These are phyloP conservation scores for Datisca glomerata DNA, from an alignment of 306 rosid species.

Conservation along the genomic window DNA sequence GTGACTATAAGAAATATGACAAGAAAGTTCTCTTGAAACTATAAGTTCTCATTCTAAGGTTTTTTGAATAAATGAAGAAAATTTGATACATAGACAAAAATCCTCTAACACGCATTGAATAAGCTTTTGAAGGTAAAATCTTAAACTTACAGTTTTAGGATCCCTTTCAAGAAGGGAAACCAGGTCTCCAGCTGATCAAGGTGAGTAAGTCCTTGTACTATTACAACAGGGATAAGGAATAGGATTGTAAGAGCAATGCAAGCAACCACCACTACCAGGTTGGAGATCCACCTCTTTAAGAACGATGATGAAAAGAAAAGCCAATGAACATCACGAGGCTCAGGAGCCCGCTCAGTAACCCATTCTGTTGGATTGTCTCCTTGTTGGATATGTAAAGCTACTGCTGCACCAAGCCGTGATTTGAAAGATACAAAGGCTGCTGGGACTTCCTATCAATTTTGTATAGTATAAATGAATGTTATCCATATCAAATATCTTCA, in stretches of 20 bases:
- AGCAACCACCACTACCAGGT: conserved; percentile 42
- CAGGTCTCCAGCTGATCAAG: conserved; percentile 48
- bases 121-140: conserved; percentile 4
- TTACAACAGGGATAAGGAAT: conserved; percentile 61
- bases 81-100: no score
- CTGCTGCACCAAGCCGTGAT: conserved; percentile 69
- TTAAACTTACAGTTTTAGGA: conserved; percentile 54
- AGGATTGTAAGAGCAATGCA: conserved; percentile 39
- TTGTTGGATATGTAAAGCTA: conserved; percentile 58
- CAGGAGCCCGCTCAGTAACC: conserved; percentile 76
- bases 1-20: no score
- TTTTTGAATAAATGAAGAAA: no score
- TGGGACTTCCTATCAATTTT: conserved; percentile 53
- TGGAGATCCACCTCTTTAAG: conserved; percentile 55
- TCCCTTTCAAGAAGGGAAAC: conserved; percentile 54
- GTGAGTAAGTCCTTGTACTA: conserved; percentile 73
- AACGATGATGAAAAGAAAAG: conserved; percentile 59
- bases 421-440: conserved; percentile 90
- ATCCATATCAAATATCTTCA: no score
- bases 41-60: no score
- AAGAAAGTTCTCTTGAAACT: no score
- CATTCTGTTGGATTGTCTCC: conserved; percentile 69
- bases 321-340: conserved; percentile 79
- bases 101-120: no score
- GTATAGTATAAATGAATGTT: no score